Evolutionary conservation across 768 basidiomycete genomes (phyloP).

Genomic region (Rhizopogon sp.): DNA sequence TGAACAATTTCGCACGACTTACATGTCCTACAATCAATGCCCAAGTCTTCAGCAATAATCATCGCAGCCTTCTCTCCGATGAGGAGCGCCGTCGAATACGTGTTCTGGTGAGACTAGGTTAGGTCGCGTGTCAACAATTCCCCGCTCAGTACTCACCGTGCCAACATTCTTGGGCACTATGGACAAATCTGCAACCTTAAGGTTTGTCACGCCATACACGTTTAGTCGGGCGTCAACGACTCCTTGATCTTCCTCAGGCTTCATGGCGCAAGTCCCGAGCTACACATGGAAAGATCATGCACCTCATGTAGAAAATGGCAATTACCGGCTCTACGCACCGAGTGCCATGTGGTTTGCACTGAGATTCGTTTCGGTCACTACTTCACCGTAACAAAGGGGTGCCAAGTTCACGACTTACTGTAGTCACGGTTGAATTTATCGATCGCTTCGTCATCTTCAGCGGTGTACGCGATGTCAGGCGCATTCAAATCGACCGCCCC

Average conservation of each 20-base stretch:
- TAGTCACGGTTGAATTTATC: conserved; percentile 19
- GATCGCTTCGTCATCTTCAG: conserved; percentile 32
- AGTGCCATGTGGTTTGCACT: conserved; percentile 31
- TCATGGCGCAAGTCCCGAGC: conserved; percentile 69
- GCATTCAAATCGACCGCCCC: too few species aligned
- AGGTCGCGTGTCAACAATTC: background rate
- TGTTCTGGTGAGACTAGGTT: conserved; percentile 23
- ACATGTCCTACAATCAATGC: conserved; percentile 10
- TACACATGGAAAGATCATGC: conserved; percentile 13
- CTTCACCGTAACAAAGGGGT: background rate
- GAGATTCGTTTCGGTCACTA: background rate
- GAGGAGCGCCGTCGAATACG: conserved; percentile 37
- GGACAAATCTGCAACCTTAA: conserved; percentile 13
- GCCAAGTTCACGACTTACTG: conserved; percentile 9
- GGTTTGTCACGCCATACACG: conserved; percentile 8
- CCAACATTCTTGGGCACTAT: conserved; percentile 26
- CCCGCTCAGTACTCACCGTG: conserved; percentile 13
- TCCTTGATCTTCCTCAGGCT: conserved; percentile 41
- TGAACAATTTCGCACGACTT: background rate
- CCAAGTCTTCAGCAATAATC: conserved; percentile 52
- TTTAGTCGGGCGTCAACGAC: conserved; percentile 11
- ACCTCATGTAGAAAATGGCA: background rate
- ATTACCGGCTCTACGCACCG: conserved; percentile 15
- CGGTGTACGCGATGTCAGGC: too few species aligned
- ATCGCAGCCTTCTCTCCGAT: conserved; percentile 60